phyloP scores from a whole-genome alignment of 108 stramenopile species.

The Skeletonema menzelii region DNA sequence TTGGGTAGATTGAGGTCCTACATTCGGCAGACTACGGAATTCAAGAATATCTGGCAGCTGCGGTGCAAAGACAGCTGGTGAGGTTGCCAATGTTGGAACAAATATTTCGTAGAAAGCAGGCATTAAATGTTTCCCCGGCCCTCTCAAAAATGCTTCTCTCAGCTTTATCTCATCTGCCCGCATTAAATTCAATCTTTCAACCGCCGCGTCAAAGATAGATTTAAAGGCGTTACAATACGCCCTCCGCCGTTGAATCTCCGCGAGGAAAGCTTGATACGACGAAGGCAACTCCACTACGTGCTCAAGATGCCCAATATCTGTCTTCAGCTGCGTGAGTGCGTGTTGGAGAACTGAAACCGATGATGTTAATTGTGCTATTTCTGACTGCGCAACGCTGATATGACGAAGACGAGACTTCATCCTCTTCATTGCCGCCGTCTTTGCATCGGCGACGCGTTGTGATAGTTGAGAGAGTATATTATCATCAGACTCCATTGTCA shows the following conservation, averaged over 20 bases:
- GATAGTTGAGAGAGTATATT: conserved; percentile 54
- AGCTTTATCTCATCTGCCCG: conserved; percentile 76
- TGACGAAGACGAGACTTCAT: conserved; percentile 81
- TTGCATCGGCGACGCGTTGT: conserved; percentile 69
- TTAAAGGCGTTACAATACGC: conserved; percentile 78
- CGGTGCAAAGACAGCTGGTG: conserved; percentile 79
- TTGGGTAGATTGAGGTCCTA: conserved; percentile 19
- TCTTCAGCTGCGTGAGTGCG: conserved; percentile 66
- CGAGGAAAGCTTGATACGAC: conserved; percentile 69
- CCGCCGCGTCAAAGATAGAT: conserved; percentile 48
- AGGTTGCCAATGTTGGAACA: conserved; percentile 81
- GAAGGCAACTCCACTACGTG: conserved; percentile 72
- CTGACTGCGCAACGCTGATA: conserved; percentile 75
- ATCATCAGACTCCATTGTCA: conserved; percentile 73
- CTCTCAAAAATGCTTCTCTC: conserved; percentile 78
- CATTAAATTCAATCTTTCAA: conserved; percentile 76
- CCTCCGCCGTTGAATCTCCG: conserved; percentile 66
- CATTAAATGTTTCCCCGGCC: conserved; percentile 81
- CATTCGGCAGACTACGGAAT: conserved; percentile 69
- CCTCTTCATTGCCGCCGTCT: conserved; percentile 74
- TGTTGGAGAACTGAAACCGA: conserved; percentile 70
- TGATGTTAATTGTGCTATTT: conserved; percentile 70
- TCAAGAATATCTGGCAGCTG: conserved; percentile 77
- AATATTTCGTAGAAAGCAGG: conserved; percentile 87
- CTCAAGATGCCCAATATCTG: conserved; percentile 79